Conservation (phyloP, 352 stramenopile species). For the Phytophthora brassicae region DNA sequence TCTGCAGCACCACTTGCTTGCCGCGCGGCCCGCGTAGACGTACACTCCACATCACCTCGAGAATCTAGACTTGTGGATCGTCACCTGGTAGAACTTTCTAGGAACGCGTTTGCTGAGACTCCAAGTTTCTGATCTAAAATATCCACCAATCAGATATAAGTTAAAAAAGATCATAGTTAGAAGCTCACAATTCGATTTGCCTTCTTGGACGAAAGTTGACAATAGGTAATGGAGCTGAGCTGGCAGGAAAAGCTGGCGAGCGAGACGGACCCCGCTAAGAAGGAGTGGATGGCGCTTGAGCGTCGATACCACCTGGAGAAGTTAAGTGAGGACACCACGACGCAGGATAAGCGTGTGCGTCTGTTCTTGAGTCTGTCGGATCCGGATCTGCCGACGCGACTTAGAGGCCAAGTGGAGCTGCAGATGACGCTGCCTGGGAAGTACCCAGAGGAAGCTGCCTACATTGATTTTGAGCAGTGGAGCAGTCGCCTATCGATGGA, state of each 20-base stretch:
- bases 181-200: conserved; percentile 6
- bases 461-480: conserved; percentile 60
- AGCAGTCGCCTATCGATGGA: conserved; percentile 37
- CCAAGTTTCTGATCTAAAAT: background rate
- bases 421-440: conserved; percentile 44
- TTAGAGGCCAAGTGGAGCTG: conserved; percentile 63
- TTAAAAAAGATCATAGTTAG: background rate
- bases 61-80: background rate
- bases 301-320: conserved; percentile 60
- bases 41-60: conserved; percentile 55
- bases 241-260: conserved; percentile 36
- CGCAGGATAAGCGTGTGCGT: conserved; percentile 16
- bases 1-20: conserved; percentile 52
- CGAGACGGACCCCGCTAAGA: conserved; percentile 38
- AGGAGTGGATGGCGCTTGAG: conserved; percentile 70
- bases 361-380: conserved; percentile 69
- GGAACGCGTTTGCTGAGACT: conserved; percentile 13
- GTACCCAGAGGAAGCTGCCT: conserved; percentile 54
- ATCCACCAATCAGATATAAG: conserved; percentile 8
- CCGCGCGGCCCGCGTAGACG: conserved; percentile 63
- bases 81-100: conserved; percentile 17
- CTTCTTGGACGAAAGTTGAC: background rate
- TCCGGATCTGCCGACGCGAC: conserved; percentile 51
- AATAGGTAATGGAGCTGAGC: conserved; percentile 20
- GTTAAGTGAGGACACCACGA: conserved; percentile 16